Evolutionary conservation across 176 grass and related monocot species (phyloP).

Genomic region (Phoenix dactylifera): DNA sequence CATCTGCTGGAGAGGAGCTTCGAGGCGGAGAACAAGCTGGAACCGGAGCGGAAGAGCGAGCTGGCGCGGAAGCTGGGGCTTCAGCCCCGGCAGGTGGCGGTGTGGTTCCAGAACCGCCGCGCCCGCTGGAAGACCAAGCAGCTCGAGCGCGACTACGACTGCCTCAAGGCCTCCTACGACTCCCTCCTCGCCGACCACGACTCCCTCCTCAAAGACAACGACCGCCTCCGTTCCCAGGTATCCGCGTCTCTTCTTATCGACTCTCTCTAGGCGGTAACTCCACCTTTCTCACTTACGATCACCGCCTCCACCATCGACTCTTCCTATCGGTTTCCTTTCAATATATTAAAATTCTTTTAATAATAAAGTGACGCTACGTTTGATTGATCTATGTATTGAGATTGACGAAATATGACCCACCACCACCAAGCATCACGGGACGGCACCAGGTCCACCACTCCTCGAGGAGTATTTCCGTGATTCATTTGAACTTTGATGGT

Average conservation of each 20-base stretch:
- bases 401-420: too few species aligned
- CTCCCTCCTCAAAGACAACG: constrained; percentile 61
- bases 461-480: not conserved
- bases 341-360: too few species aligned
- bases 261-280: not conserved
- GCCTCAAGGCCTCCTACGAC: constrained; percentile 59
- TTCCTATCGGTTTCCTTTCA: too few species aligned
- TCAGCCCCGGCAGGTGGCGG: constrained; percentile 82
- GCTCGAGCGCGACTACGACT: constrained; percentile 77
- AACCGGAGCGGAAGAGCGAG: constrained; percentile 83
- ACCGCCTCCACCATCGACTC: too few species aligned
- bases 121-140: constrained; percentile 94
- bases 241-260: not conserved
- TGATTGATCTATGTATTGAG: too few species aligned
- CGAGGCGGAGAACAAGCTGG: constrained; percentile 82
- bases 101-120: constrained; percentile 96
- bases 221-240: constrained; percentile 56
- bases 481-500: not conserved
- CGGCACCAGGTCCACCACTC: too few species aligned
- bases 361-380: too few species aligned
- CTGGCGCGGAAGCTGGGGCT: constrained; percentile 61
- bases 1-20: constrained; percentile 32
- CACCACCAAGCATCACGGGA: too few species aligned
- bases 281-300: constrained; percentile 6
- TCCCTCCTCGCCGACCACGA: constrained; percentile 52